Evolutionary conservation across 2,329 filamentous ascomycete species (phyloP).

Genomic region (Ceratocystiopsis sp.): DNA sequence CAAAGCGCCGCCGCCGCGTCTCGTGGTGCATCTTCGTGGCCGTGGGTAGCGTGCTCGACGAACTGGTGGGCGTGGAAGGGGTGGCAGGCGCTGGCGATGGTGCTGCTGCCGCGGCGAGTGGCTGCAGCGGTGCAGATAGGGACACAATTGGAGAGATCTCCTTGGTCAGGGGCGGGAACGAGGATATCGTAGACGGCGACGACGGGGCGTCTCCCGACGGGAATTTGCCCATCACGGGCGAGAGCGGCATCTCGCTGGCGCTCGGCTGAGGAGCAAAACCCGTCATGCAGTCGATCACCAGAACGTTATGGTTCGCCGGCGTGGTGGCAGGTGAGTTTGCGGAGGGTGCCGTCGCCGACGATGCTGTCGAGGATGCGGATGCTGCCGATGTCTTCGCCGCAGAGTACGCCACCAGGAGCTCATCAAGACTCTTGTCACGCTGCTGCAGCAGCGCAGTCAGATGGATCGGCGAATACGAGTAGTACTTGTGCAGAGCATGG

Average conservation of each 20-base stretch:
- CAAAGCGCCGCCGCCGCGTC: slow-evolving; percentile 38
- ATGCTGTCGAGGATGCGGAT: neutral
- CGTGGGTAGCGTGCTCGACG: neutral
- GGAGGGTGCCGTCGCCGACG: neutral
- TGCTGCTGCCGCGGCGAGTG: neutral
- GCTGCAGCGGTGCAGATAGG: neutral
- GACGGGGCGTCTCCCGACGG: neutral
- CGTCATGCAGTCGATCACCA: slow-evolving; percentile 48
- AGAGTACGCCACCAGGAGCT: slow-evolving; percentile 23
- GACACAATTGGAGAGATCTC: slow-evolving; percentile 8
- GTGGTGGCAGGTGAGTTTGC: no score
- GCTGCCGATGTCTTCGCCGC: slow-evolving; percentile 16
- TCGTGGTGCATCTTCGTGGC: slow-evolving; percentile 35
- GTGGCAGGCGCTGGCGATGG: neutral
- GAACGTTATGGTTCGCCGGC: slow-evolving; percentile 19
- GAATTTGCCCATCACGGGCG: slow-evolving; percentile 24
- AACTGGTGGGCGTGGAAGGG: neutral
- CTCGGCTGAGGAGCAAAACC: slow-evolving; percentile 27
- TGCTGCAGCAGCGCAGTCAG: slow-evolving; percentile 37
- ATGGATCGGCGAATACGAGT: slow-evolving; percentile 41
- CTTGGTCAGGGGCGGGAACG: slow-evolving; percentile 7
- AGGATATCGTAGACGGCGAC: slow-evolving; percentile 5
- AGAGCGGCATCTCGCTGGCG: slow-evolving; percentile 29
- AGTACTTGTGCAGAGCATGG: slow-evolving; percentile 47
- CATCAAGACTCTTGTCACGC: slow-evolving; percentile 26